These are phyloP conservation scores for Papiliotrema nemorosa DNA, from an alignment of 1,284 basidiomycete genomes.

Conservation along the genomic window DNA sequence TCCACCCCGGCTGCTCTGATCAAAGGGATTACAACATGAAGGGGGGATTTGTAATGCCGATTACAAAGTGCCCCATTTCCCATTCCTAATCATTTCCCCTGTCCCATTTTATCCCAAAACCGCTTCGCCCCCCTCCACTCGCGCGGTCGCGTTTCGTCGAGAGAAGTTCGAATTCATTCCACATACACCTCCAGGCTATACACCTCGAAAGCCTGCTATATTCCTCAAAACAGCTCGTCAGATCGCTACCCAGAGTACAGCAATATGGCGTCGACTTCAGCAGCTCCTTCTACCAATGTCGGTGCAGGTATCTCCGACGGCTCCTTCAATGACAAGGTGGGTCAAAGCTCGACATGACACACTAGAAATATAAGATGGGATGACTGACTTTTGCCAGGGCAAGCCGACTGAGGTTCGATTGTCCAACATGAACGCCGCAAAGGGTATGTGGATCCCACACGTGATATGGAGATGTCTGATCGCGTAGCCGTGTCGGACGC, in stretches of 20 bases:
- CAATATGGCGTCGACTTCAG: constrained; percentile 25
- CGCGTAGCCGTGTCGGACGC: constrained; percentile 89
- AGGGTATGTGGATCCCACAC: constrained; percentile 57
- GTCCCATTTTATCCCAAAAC: not conserved
- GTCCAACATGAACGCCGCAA: constrained; percentile 94
- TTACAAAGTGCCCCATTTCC: constrained; percentile 7
- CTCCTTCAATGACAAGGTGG: constrained; percentile 45
- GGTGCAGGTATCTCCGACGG: constrained; percentile 29
- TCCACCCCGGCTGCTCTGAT: not conserved
- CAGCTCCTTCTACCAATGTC: constrained; percentile 15
- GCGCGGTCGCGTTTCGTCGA: not conserved
- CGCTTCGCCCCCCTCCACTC: not conserved
- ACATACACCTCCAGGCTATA: not conserved
- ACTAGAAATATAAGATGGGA: not conserved
- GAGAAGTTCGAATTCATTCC: not conserved
- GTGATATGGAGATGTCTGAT: not conserved
- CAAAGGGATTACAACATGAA: too few relatives aligned
- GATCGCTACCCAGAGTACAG: too few relatives aligned
- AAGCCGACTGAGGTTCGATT: constrained; percentile 71
- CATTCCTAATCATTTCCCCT: not conserved
- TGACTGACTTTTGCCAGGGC: constrained; percentile 31
- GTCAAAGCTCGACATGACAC: constrained; percentile 9
- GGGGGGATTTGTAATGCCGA: not conserved
- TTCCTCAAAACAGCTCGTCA: too few relatives aligned
- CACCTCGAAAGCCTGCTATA: too few relatives aligned